Base-by-base conservation (phyloP, 768 basidiomycete species). In the Gloeopeniophorella convolvens region DNA sequence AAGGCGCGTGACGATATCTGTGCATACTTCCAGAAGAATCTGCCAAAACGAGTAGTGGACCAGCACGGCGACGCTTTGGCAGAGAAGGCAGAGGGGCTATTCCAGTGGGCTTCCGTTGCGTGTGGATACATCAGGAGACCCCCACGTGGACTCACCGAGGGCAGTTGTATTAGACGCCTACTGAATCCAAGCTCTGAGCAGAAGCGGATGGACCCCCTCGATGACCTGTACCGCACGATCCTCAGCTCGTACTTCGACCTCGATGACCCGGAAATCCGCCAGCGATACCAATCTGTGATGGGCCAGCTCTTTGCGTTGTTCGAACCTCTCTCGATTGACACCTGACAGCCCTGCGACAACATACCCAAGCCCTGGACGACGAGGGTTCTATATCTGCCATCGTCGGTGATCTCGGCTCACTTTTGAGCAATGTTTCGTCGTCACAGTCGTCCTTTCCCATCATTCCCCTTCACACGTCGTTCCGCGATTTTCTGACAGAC, bases 281-380 rank as follows among this genome's bases (percentile, higher is more conserved):
- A 15, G 20, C 33, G 26, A 34, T 46, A 32, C 23, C 23, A 32
- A n/a, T 36, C 16, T 3, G 45, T 46, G 20, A 5, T 46, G 5
- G 45, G 45, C 12, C 45, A 46, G 5, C 20, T 46, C 15, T 21
- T 46, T 23, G 45, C 33, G n/a, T n/a, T n/a, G n/a, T n/a, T n/a
- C n/a, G n/a, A n/a, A n/a, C n/a, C n/a, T n/a, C n/a, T n/a, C n/a
- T n/a, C n/a, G n/a, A n/a, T n/a, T n/a, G n/a, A n/a, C n/a, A n/a
- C n/a, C n/a, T n/a, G n/a, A n/a, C n/a, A n/a, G n/a, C n/a, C n/a
- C n/a, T n/a, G n/a, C n/a, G n/a, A n/a, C n/a, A n/a, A n/a, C n/a
- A n/a, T n/a, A n/a, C 16, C 30, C 45, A 27, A 6, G 5, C 30
- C 13, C 13, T n/a, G 3, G 35, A 28, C 33, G 15, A 7, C 4